Conservation (phyloP, 352 stramenopile genomes). For the Globisporangium orthogonon region DNA sequence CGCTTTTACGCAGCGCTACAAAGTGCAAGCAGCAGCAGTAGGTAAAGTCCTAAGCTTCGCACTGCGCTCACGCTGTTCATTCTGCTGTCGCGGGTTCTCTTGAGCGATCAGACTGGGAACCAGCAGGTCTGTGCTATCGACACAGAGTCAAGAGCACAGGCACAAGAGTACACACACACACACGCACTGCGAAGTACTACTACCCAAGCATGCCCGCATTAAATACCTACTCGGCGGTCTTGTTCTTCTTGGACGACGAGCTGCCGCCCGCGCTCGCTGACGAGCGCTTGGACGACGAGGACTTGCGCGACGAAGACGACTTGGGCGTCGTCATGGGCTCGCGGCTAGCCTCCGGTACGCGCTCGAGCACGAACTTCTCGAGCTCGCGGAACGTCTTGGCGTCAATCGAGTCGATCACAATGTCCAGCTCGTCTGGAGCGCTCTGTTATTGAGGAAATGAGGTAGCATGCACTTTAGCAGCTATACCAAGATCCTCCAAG, state of each 20-base stretch:
- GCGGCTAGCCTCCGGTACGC: slow-evolving; percentile 57
- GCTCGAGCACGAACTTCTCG: slow-evolving; percentile 74
- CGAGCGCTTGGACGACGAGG: slow-evolving; percentile 22
- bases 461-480: not conserved
- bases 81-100: not conserved
- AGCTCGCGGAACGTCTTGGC: slow-evolving; percentile 84
- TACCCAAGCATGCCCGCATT: not conserved
- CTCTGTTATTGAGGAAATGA: slow-evolving; percentile 23
- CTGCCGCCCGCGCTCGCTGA: slow-evolving; percentile 14
- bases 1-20: not conserved
- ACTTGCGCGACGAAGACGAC: slow-evolving; percentile 33
- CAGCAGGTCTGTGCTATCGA: not conserved
- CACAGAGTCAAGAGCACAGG: not conserved
- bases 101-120: not conserved
- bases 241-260: slow-evolving; percentile 52
- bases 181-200: no score
- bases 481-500: not conserved
- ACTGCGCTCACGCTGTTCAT: not conserved
- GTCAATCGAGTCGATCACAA: slow-evolving; percentile 86
- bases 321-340: slow-evolving; percentile 57
- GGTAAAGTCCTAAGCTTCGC: not conserved
- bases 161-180: not conserved
- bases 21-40: not conserved
- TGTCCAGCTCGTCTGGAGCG: slow-evolving; percentile 83
- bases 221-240: slow-evolving; percentile 29